These are phyloP conservation scores for Pseudozyma tsukubaensis DNA, from an alignment of 1,284 basidiomycete species.

Conservation along the genomic window DNA sequence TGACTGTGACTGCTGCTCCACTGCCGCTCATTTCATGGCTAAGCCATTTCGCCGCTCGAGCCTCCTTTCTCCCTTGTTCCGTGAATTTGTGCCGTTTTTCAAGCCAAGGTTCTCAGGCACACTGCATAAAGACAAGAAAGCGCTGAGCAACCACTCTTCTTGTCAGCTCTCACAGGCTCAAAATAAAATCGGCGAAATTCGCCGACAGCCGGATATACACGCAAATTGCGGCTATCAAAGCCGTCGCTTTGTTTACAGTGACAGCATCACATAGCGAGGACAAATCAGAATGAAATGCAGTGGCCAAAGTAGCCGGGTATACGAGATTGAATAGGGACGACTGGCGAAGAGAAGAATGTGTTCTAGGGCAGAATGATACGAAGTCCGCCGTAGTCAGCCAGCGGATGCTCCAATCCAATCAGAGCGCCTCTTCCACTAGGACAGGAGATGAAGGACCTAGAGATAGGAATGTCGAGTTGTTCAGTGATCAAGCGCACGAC, in stretches of 20 bases:
- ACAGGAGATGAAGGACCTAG: slow-evolving; percentile 50
- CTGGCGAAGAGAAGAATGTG: not conserved
- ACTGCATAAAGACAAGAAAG: not conserved
- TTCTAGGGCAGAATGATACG: slow-evolving; percentile 42
- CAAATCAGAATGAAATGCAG: not conserved
- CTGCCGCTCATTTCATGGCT: not conserved
- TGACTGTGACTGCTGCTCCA: not conserved
- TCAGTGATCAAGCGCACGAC: slow-evolving; percentile 36
- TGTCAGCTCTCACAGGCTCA: no score
- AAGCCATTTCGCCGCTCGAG: slow-evolving; percentile 24
- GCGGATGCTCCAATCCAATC: slow-evolving; percentile 26
- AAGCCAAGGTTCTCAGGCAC: not conserved
- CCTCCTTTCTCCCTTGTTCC: slow-evolving; percentile 1
- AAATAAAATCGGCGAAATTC: not conserved
- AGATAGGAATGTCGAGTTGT: slow-evolving; percentile 34
- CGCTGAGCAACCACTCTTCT: no score
- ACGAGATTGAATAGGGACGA: not conserved
- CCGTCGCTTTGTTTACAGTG: no score
- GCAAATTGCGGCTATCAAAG: no score
- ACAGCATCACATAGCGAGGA: not conserved
- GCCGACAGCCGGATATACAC: no score
- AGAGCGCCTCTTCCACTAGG: slow-evolving; percentile 39
- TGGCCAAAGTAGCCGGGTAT: not conserved
- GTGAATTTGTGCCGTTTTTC: not conserved
- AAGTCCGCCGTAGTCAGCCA: slow-evolving; percentile 43